A percentile compares a stretch with the other conserved stretches of the same genome.
Conservation (phyloP, 148 eudicot genomes). For the Oxyria digyna region DNA sequence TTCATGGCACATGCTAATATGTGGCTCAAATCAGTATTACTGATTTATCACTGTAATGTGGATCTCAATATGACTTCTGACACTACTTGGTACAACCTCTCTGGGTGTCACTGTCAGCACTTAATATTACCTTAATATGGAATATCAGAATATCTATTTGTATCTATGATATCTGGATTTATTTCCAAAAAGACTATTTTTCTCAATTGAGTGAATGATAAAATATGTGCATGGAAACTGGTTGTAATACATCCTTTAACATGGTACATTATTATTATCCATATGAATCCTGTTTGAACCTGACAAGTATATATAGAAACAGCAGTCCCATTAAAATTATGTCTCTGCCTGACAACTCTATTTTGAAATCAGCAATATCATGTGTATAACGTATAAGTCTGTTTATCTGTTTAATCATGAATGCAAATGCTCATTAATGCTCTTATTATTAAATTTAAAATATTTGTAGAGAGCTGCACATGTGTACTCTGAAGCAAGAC, state of each 20-base stretch:
- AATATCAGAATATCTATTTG: no score
- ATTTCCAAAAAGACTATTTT: background rate
- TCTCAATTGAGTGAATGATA: background rate
- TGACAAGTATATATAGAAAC: background rate
- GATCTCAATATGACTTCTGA: background rate
- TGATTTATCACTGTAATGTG: background rate
- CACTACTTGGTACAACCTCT: background rate
- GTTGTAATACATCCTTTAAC: background rate
- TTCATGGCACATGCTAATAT: background rate
- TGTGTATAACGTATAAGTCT: background rate
- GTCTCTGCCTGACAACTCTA: background rate
- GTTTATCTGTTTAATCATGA: background rate
- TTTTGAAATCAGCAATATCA: background rate
- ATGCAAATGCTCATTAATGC: background rate
- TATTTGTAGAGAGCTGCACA: slow-evolving; percentile 78
- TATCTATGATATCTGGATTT: background rate
- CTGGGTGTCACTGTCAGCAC: background rate
- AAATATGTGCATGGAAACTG: background rate
- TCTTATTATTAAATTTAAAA: background rate
- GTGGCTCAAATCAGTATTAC: background rate
- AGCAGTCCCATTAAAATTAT: background rate
- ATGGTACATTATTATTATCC: background rate
- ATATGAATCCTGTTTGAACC: background rate
- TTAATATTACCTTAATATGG: background rate
- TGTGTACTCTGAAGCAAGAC: slow-evolving; percentile 95